Conservation (phyloP, 1,284 basidiomycete genomes). For the Ustilago hordei region DNA sequence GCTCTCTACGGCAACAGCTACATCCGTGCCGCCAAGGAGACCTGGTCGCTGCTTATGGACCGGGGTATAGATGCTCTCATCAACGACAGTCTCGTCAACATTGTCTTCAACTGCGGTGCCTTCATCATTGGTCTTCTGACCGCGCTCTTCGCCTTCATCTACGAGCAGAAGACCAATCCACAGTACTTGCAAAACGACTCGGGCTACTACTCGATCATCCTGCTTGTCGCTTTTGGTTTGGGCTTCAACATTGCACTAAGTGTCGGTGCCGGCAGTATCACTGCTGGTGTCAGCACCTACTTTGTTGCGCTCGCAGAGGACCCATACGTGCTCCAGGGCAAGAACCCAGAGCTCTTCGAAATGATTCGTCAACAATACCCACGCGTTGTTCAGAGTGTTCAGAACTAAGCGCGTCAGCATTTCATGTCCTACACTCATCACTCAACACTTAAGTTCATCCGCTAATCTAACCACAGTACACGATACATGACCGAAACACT, state of each 20-base stretch:
- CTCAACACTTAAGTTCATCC: not conserved
- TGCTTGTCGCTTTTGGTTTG: conserved; percentile 64
- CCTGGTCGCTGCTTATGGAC: conserved; percentile 86
- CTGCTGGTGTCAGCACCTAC: conserved; percentile 67
- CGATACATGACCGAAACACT: not conserved
- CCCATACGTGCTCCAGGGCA: conserved; percentile 54
- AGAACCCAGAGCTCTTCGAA: conserved; percentile 58
- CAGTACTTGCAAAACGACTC: conserved; percentile 56
- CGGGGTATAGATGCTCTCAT: conserved; percentile 82
- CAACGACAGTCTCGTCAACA: conserved; percentile 86
- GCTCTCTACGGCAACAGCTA: conserved; percentile 90
- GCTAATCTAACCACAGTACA: not conserved
- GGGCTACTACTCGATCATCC: conserved; percentile 52
- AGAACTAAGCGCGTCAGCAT: conserved; percentile 19
- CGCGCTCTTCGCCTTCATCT: conserved; percentile 84
- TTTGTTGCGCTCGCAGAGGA: conserved; percentile 69
- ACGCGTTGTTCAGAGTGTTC: conserved; percentile 68
- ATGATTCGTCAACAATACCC: conserved; percentile 64
- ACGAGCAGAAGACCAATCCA: conserved; percentile 73
- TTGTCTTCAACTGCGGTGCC: conserved; percentile 71
- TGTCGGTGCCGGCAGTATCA: conserved; percentile 66
- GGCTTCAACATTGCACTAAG: conserved; percentile 69
- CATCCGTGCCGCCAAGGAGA: conserved; percentile 86
- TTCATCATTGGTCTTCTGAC: conserved; percentile 82
- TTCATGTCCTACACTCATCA: not conserved